Base-by-base conservation (phyloP, 768 basidiomycete species). In the Heimioporus sp. region DNA sequence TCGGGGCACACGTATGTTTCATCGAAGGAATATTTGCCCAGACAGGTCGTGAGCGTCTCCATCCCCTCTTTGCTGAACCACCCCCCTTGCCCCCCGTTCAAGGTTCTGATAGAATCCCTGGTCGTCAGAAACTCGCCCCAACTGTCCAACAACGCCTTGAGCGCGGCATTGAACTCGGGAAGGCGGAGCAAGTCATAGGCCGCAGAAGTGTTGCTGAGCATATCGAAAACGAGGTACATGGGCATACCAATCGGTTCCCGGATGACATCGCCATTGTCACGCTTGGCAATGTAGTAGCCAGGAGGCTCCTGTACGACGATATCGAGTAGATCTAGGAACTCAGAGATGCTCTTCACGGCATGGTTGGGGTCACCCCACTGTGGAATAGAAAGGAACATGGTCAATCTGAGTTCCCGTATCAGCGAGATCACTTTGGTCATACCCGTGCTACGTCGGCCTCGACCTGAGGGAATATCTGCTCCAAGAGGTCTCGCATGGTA, bases 131-230 rank as follows among this genome's bases (percentile, higher is more conserved):
- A 50, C 0, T 9, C 2, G 5, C 36, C 36, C 49, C 49, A 50
- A 13, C 28, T 17, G 12, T 31, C 12, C 6, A 50, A 10, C 15
- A 43, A 12, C 2, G 3, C 8, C 20, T 31, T 13, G 13, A 50
- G 35, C 5, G 28, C 36, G 5, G 13, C 11, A 7, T 50, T 50
- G 28, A 50, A 43, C 9, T 1, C 11, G 9, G 28, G n/a, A 8
- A 36, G 24, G 1, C 12, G 36, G 13, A 50, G n/a, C 36, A 44
- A 32, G 41, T 50, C 50, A 3, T 64, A 61, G 3, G 45, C 62
- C 0, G 59, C 59, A 16, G 46, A 9, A n/a, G 63, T 64, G 51
- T 64, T 64, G 48, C 62, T 44, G 43, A 64, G 51, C n/a, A 61
- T 5, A 40, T 64, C 59, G 20, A 64, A 38, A 34, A 56, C 11